Evolutionary conservation across 768 basidiomycete species (phyloP).

Genomic region (Phlebiopsis flavidoalba): DNA sequence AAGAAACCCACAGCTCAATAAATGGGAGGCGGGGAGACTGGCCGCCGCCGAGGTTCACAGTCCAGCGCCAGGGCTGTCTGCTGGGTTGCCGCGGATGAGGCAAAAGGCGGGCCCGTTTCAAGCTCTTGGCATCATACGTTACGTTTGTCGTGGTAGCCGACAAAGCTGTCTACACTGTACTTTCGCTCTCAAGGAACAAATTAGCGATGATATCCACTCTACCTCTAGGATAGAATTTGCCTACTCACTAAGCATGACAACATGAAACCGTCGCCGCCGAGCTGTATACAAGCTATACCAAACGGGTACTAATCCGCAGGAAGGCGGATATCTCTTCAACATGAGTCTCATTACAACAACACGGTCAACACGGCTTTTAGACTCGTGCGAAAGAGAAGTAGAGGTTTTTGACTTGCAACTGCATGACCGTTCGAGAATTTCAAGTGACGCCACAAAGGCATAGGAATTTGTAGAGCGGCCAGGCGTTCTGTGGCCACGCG

Average conservation of each 20-base stretch:
- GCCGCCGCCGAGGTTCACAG: neutral
- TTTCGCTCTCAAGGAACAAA: neutral
- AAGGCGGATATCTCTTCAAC: neutral
- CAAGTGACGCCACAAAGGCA: constrained; percentile 2
- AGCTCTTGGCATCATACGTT: neutral
- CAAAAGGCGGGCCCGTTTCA: neutral
- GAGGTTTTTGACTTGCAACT: neutral
- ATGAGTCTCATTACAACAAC: neutral
- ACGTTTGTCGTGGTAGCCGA: neutral
- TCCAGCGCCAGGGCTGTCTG: neutral
- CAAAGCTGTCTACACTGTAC: neutral
- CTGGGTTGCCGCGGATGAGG: neutral
- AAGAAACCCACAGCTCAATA: neutral
- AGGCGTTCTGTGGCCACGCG: neutral
- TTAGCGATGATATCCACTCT: neutral
- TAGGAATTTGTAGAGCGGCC: neutral
- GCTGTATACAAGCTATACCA: neutral
- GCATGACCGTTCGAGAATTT: neutral
- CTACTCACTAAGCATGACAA: neutral
- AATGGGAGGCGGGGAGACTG: neutral
- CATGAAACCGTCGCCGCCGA: neutral
- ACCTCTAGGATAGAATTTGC: neutral
- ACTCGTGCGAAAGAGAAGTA: neutral
- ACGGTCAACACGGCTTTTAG: neutral
- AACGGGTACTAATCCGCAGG: neutral